Conservation (phyloP, 257 asterid species). For the Datura wrightii region DNA sequence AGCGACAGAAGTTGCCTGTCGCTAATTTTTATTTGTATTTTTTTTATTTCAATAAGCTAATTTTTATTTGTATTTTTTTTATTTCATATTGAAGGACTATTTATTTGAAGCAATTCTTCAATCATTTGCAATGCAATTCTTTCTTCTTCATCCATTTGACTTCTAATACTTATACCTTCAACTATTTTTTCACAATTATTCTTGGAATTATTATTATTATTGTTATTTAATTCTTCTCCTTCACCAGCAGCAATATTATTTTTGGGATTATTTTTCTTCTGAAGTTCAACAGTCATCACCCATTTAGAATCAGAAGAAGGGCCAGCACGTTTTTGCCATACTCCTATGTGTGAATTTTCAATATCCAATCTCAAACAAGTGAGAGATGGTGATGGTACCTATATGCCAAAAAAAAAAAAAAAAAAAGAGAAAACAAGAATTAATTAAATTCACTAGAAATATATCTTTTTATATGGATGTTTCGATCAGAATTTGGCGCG, state of each 20-base stretch:
- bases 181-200: not conserved
- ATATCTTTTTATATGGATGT: not conserved
- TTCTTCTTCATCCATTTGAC: slow-evolving; percentile 71
- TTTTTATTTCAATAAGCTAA: too few relatives aligned
- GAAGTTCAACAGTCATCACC: slow-evolving; percentile 88
- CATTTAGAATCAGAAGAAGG: slow-evolving; percentile 73
- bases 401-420: not conserved
- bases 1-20: not conserved
- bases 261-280: slow-evolving; percentile 43
- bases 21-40: not conserved
- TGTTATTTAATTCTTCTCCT: not conserved
- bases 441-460: not conserved
- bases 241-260: not conserved
- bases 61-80: too few relatives aligned
- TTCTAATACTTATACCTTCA: slow-evolving; percentile 28
- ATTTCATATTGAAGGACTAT: not conserved
- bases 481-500: not conserved
- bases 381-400: slow-evolving; percentile 73
- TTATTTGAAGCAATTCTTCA: slow-evolving; percentile 75
- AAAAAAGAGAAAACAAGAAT: not conserved
- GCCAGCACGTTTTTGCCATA: slow-evolving; percentile 97
- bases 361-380: slow-evolving; percentile 86
- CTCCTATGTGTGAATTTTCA: slow-evolving; percentile 83
- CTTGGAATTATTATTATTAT: not conserved
- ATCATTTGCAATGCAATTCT: slow-evolving; percentile 80